Evolutionary conservation across 2,329 filamentous ascomycete genomes (phyloP), one percentile per base, ranked within the genome.

Genomic region (Penicillium freii): DNA sequence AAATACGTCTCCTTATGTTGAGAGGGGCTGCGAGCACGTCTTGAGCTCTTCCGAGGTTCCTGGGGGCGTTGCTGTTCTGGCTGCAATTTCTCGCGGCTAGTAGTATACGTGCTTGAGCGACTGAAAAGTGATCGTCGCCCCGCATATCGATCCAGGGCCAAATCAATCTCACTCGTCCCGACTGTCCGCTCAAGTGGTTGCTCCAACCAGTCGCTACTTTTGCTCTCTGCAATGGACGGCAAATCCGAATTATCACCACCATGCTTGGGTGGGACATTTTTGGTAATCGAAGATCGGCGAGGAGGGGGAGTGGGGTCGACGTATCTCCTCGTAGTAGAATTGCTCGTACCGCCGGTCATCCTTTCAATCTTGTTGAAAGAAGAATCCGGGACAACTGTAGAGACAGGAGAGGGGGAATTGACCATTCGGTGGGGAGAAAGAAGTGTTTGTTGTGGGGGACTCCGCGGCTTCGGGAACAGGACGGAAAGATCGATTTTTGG

Each of bases 401-500:
- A 75, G 33, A 75, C 67, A 2, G 74, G 69, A 13, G 75, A 77
- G 0, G 76, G 75, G 1, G 75, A 77, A 33, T 71, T 62, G 25
- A 73, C 73, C 66, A 77, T 68, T 25, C 75, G 71, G 38, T 77
- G 73, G 17, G 76, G 76, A n/a, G 76, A 78, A 19, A 77, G 64
- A 29, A 77, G 69, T 31, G 73, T 42, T 27, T 40, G 74, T 21
- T 65, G 62, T 5, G 65, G 52, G 11, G 61, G 59, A 40, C 69
- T 65, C 40, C 70, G 69, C 2, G 75, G 75, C 58, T 73, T 77
- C 7, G 76, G 76, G 57, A 77, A 78, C 17, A 78, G 64, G 17
- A 74, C 66, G 33, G 76, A 78, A 21, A 78, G 67, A 50, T 78
- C 76, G 59, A 78, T 74, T 56, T 72, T 67, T 11, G 71, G 69